Percentiles rank a stretch among this genome's conserved stretches.
These are phyloP conservation scores for Diaporthe helianthi DNA, from an alignment of 2,329 filamentous ascomycete species.

Conservation along the genomic window DNA sequence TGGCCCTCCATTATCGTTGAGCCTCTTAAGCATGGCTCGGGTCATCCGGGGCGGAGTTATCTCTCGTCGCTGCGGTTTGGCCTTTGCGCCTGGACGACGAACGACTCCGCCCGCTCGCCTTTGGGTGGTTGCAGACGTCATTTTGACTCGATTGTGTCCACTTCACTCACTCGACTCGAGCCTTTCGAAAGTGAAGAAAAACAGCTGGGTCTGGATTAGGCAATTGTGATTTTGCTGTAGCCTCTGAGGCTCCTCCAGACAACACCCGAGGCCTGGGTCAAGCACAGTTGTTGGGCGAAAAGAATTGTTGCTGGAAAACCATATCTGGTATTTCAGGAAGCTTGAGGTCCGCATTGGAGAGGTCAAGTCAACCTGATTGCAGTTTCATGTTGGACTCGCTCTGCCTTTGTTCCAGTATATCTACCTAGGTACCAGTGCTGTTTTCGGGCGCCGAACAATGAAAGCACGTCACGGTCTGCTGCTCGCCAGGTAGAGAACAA, in stretches of 20 bases:
- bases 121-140: not conserved
- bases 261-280: too few relatives aligned
- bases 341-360: not conserved
- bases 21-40: slow-evolving; percentile 13
- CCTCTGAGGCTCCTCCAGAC: not conserved
- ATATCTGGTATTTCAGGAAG: too few relatives aligned
- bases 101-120: slow-evolving; percentile 16
- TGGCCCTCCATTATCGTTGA: not conserved
- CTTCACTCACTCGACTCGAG: not conserved
- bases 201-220: not conserved
- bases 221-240: not conserved
- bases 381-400: not conserved
- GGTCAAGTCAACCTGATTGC: not conserved
- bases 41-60: slow-evolving; percentile 16
- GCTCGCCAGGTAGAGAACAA: not conserved
- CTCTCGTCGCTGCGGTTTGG: not conserved
- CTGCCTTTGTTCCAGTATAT: slow-evolving; percentile 5
- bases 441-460: not conserved
- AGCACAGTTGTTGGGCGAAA: not conserved
- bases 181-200: not conserved
- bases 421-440: too few relatives aligned
- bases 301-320: not conserved
- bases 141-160: not conserved
- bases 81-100: not conserved
- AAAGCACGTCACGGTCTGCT: not conserved